phyloP scores from a whole-genome alignment of 1,284 basidiomycete species.

The Limonomyces culmigenus region DNA sequence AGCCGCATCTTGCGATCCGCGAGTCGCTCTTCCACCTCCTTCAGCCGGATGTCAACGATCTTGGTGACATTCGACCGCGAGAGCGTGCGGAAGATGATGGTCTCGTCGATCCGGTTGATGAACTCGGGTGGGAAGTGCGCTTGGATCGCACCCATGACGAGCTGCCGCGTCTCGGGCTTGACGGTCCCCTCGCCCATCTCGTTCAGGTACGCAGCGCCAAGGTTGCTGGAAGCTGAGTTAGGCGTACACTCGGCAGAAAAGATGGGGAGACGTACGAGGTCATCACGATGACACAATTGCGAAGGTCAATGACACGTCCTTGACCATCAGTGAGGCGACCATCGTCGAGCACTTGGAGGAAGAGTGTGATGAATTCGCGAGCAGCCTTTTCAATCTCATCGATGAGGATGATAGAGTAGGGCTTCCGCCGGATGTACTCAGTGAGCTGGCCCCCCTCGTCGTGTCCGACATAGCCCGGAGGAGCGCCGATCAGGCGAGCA shows the following conservation, averaged over 20 bases:
- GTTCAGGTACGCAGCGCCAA: conserved; percentile 66
- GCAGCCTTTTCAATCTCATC: conserved; percentile 87
- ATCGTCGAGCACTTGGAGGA: conserved; percentile 91
- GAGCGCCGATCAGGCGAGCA: conserved; percentile 77
- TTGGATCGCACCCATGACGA: conserved; percentile 70
- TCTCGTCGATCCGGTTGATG: conserved; percentile 82
- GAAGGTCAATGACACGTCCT: conserved; percentile 62
- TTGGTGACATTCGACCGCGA: conserved; percentile 60
- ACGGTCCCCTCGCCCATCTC: conserved; percentile 66
- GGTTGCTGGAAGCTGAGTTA: no score
- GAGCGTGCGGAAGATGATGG: conserved; percentile 76
- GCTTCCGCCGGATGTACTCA: conserved; percentile 80
- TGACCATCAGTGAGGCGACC: conserved; percentile 87
- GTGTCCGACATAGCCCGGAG: conserved; percentile 86
- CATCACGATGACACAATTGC: conserved; percentile 87
- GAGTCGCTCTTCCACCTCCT: conserved; percentile 49
- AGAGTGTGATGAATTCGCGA: conserved; percentile 79
- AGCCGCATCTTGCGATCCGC: conserved; percentile 67
- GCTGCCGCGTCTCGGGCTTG: conserved; percentile 37
- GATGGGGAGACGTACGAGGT: no score
- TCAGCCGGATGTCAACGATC: conserved; percentile 75
- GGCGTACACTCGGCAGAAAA: no score
- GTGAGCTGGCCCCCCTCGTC: conserved; percentile 85
- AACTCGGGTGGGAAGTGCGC: conserved; percentile 87
- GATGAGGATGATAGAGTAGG: conserved; percentile 68